Evolutionary conservation across 1,139 yeast species (phyloP).

Genomic region (Diutina ranongensis): DNA sequence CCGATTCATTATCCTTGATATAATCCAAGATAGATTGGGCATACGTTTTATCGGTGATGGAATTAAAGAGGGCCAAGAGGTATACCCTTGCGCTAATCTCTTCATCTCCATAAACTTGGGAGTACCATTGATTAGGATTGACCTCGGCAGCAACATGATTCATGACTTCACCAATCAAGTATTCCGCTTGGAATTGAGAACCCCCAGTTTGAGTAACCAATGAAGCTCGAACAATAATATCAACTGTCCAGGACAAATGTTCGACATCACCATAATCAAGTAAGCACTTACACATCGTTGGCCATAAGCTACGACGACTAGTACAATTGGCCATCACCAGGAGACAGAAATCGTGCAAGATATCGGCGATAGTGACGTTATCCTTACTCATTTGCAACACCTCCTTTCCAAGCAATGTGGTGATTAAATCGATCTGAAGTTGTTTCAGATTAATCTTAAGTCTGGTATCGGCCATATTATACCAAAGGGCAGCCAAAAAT

Average conservation of each 20-base stretch:
- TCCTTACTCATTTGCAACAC: slow-evolving; percentile 15
- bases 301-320: slow-evolving; percentile 45
- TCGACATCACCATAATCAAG: not conserved
- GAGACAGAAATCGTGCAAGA: slow-evolving; percentile 25
- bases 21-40: slow-evolving; percentile 29
- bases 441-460: slow-evolving; percentile 54
- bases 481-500: slow-evolving; percentile 39
- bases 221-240: not conserved
- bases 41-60: slow-evolving; percentile 20
- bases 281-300: not conserved
- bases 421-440: slow-evolving; percentile 47
- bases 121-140: slow-evolving; percentile 45
- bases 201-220: not conserved
- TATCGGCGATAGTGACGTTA: slow-evolving; percentile 14
- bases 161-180: slow-evolving; percentile 17
- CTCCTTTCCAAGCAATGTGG: slow-evolving; percentile 22
- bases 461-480: slow-evolving; percentile 44
- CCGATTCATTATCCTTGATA: slow-evolving; percentile 29
- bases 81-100: slow-evolving; percentile 48
- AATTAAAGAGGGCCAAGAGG: slow-evolving; percentile 33
- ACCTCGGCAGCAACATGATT: slow-evolving; percentile 16
- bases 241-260: not conserved
- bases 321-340: slow-evolving; percentile 39
- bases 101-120: slow-evolving; percentile 45
- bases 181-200: not conserved